A percentile compares a stretch with the other conserved stretches of the same genome.
Conservation (phyloP, 2,329 filamentous ascomycete species). For the Alternaria angustiovoidea region DNA sequence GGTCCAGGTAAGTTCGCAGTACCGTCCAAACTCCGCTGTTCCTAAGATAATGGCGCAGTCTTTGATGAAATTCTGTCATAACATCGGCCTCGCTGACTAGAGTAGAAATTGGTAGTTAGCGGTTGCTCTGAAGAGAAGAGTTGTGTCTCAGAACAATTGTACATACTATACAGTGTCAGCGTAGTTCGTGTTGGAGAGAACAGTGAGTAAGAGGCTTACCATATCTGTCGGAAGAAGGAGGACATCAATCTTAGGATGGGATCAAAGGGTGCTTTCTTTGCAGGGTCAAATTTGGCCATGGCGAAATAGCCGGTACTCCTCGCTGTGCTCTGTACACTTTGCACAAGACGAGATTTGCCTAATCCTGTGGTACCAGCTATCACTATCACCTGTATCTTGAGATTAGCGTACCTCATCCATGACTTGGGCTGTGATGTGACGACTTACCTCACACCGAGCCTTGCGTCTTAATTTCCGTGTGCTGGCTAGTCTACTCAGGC, state of each 20-base stretch:
- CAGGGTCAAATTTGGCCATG: slow-evolving; percentile 66
- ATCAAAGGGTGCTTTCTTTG: slow-evolving; percentile 67
- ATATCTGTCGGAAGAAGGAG: slow-evolving; percentile 69
- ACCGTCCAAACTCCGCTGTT: slow-evolving; percentile 63
- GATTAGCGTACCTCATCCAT: background rate
- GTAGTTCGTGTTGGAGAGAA: background rate
- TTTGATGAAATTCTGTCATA: slow-evolving; percentile 67
- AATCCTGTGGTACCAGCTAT: slow-evolving; percentile 65
- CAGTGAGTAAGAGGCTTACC: background rate
- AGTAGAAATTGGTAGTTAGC: background rate
- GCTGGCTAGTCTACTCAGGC: slow-evolving; percentile 41
- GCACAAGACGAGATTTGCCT: slow-evolving; percentile 68
- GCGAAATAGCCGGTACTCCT: slow-evolving; percentile 68
- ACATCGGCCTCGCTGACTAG: slow-evolving; percentile 67
- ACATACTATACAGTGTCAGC: background rate
- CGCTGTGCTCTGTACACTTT: slow-evolving; percentile 64
- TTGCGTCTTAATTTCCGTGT: slow-evolving; percentile 56
- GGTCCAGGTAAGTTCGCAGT: slow-evolving; percentile 65
- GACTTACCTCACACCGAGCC: slow-evolving; percentile 61
- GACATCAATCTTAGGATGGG: slow-evolving; percentile 68
- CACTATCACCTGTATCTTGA: slow-evolving; percentile 56
- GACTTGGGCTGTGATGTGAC: background rate
- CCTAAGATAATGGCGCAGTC: slow-evolving; percentile 62
- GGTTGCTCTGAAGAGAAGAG: background rate
- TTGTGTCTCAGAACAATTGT: background rate